Evolutionary conservation across 495 filamentous ascomycete genomes (phyloP).

Genomic region (Penicillium mononematosum): DNA sequence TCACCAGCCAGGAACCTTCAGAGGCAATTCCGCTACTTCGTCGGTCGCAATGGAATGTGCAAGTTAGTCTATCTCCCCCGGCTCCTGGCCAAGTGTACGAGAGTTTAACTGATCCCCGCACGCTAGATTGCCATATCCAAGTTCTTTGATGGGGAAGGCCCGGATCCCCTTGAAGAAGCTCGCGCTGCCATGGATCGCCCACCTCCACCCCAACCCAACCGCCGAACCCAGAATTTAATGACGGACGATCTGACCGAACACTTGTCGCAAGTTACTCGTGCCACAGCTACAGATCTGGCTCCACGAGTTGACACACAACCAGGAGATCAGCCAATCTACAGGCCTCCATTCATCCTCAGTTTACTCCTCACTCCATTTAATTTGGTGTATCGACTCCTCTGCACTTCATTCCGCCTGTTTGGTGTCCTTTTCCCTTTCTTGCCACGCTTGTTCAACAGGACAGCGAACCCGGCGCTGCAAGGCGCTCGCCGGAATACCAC

Average conservation of each 20-base stretch:
- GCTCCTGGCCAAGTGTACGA: neutral
- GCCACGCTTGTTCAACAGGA: conserved; percentile 62
- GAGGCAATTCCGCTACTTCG: conserved; percentile 79
- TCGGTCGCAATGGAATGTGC: conserved; percentile 92
- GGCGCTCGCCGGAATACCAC: conserved; percentile 59
- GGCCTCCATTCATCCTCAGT: conserved; percentile 70
- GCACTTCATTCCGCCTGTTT: conserved; percentile 61
- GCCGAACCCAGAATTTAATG: conserved; percentile 53
- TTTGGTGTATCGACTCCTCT: conserved; percentile 67
- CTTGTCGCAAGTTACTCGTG: conserved; percentile 30
- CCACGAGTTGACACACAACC: conserved; percentile 79
- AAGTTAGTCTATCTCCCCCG: conserved; percentile 52
- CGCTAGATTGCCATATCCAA: conserved; percentile 86
- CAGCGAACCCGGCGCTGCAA: conserved; percentile 48
- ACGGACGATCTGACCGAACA: conserved; percentile 60
- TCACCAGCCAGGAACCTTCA: conserved; percentile 76
- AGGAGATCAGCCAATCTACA: conserved; percentile 58
- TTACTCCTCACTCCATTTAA: conserved; percentile 81
- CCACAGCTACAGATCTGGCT: conserved; percentile 50
- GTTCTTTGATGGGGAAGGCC: conserved; percentile 94
- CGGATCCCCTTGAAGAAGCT: conserved; percentile 78
- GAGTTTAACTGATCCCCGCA: conserved; percentile 9
- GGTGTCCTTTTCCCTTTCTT: conserved; percentile 78
- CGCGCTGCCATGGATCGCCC: conserved; percentile 57
- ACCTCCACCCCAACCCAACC: conserved; percentile 54